These are phyloP conservation scores for Zalerion maritima DNA, from an alignment of 495 filamentous ascomycete genomes.

Conservation along the genomic window DNA sequence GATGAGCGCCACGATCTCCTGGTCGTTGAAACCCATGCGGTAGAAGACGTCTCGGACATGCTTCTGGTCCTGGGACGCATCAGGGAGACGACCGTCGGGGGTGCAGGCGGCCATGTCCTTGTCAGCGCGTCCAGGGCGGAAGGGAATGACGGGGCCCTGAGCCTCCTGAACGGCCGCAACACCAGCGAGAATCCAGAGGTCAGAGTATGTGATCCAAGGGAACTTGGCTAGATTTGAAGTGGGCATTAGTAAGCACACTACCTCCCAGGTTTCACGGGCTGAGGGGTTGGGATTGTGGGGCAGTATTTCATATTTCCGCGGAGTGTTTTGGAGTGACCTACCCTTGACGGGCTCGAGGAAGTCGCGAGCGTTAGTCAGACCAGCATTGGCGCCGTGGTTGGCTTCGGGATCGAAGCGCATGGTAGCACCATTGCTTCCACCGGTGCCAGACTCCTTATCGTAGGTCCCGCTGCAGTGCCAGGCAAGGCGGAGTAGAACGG, in stretches of 20 bases:
- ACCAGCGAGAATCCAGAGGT: conserved; percentile 88
- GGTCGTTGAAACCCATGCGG: conserved; percentile 97
- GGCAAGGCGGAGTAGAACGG: conserved; percentile 70
- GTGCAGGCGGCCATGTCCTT: conserved; percentile 74
- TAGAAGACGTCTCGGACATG: conserved; percentile 89
- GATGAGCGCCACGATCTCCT: conserved; percentile 80
- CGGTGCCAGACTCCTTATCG: conserved; percentile 76
- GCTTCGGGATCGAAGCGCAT: conserved; percentile 93
- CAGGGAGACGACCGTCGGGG: conserved; percentile 90
- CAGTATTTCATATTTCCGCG: conserved; percentile 1
- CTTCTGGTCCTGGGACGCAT: conserved; percentile 61
- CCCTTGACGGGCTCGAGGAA: conserved; percentile 84
- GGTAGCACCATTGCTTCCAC: conserved; percentile 91
- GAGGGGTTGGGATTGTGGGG: background rate
- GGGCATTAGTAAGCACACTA: conserved; percentile 21
- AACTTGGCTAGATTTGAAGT: conserved; percentile 62
- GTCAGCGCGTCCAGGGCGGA: conserved; percentile 78
- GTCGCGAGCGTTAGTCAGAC: conserved; percentile 74
- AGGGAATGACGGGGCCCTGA: conserved; percentile 77
- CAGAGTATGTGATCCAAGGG: conserved; percentile 92
- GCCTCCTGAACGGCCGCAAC: conserved; percentile 88
- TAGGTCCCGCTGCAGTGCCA: conserved; percentile 86
- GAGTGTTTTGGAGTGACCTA: conserved; percentile 18
- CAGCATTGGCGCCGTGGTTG: conserved; percentile 89
- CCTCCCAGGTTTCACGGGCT: conserved; percentile 2